Base-by-base conservation (phyloP, 345 rosid species). In the Citrus inodora region DNA sequence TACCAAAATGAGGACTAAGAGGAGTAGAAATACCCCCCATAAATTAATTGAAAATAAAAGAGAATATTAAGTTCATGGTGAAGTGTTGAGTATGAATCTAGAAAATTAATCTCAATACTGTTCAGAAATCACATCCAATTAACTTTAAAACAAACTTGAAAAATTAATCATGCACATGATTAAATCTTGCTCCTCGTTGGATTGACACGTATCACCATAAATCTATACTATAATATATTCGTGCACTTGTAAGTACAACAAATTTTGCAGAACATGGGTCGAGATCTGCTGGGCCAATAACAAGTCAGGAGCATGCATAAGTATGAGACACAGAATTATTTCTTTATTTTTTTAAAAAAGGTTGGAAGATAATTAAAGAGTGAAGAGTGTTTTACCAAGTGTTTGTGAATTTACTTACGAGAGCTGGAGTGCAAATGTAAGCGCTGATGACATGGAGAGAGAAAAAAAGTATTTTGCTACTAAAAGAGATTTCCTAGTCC, bases 361-460 rank as follows among this genome's bases (percentile, higher is more conserved):
- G 3, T 37, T 37, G 13, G 48, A 9, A 40, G 2, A 40, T 2
- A 0, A 10, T 40, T 42, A 11, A 42, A 42, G 16, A 10, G 11
- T 16, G 6, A 24, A 38, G n/a, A 13, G 25, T 24, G 9, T 40
- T 37, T 37, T 16, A 8, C 70, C 22, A 1, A 32, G n/a, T 19
- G 19, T 38, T 65, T 42, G 46, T 42, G 38, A 56, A 46, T 63
- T 25, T 16, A 70, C 87, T 87, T 78, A 88, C 97, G 42, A 82
- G 70, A 70, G 78, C 66, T 9, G 79, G 10, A 76, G 87, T 81
- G 76, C 87, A 81, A 70, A 94, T 3, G 69, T 92, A 80, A 59
- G 75, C 80, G 61, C 82, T 82, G 78, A 88, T 80, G 74, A 83
- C 86, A 21, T 92, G 91, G 70, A 94, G 82, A 48, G 25, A 81